phyloP scores from a whole-genome alignment of 2,329 filamentous ascomycete species.

The Lasiodiplodia sp. region DNA sequence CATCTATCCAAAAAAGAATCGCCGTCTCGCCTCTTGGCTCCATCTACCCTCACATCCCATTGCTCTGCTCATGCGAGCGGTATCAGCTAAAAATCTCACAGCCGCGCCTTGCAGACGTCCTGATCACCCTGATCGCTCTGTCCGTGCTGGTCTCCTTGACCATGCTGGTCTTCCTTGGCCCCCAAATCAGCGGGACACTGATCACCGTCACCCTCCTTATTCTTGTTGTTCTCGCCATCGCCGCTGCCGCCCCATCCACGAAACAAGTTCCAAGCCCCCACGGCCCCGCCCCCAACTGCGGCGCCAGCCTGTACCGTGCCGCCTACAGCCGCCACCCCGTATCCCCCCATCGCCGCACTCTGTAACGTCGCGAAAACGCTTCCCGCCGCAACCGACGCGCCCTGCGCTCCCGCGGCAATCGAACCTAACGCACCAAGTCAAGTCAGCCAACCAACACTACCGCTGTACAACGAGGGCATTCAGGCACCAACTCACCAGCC shows the following conservation, averaged over 20 bases:
- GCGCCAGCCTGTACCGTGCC: conserved; percentile 30
- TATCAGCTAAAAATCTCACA: neutral
- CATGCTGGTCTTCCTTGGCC: too few relatives aligned
- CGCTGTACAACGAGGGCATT: neutral
- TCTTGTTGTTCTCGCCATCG: neutral
- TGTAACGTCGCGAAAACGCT: conserved; percentile 39
- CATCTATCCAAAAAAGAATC: too few relatives aligned
- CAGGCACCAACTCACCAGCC: conserved; percentile 32
- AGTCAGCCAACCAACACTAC: too few relatives aligned
- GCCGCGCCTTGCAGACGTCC: neutral
- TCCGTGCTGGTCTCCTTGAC: neutral
- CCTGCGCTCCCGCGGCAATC: conserved; percentile 37
- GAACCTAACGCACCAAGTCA: conserved; percentile 33
- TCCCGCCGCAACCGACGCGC: conserved; percentile 36
- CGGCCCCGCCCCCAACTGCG: neutral
- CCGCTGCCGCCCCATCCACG: neutral
- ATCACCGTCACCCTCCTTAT: neutral
- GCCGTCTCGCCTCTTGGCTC: too few relatives aligned
- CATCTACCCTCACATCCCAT: too few relatives aligned
- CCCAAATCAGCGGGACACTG: too few relatives aligned
- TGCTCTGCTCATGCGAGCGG: too few relatives aligned
- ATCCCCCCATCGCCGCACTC: conserved; percentile 45
- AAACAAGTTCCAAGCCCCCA: neutral
- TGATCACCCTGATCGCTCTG: neutral
- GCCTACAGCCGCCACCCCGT: conserved; percentile 37